A percentile compares a stretch with the other conserved stretches of the same genome.
Conservation (phyloP, 2,329 filamentous ascomycete genomes). For the Cytospora schulzeri region DNA sequence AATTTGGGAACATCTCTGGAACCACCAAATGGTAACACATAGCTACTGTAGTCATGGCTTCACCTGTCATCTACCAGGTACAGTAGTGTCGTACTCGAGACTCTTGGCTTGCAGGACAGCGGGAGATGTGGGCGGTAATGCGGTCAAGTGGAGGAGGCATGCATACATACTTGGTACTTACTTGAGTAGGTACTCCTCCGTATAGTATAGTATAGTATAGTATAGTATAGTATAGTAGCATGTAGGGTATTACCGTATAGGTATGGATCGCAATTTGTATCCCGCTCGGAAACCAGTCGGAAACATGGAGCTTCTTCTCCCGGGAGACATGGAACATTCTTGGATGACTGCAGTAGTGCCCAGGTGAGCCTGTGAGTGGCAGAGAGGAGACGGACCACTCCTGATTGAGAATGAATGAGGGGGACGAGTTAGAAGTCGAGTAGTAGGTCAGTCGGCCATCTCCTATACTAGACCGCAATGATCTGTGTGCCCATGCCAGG, state of each 20-base stretch:
- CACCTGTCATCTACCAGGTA: neutral
- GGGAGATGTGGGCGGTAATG: conserved; percentile 13
- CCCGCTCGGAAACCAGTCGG: conserved; percentile 6
- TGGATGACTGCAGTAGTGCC: neutral
- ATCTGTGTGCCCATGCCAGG: neutral
- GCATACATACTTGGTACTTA: neutral
- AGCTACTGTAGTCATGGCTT: neutral
- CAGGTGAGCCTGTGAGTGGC: no score
- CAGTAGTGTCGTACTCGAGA: conserved; percentile 8
- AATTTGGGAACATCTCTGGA: neutral
- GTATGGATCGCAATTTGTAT: no score
- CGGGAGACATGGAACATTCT: neutral
- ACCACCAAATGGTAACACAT: conserved; percentile 1
- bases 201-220: no score
- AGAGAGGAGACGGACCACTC: no score
- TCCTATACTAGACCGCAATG: neutral
- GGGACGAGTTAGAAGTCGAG: no score
- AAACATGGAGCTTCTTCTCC: conserved; percentile 17
- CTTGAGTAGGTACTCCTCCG: no score
- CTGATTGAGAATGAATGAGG: no score
- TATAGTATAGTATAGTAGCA: no score
- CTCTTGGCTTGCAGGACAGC: conserved; percentile 14
- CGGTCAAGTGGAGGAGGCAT: conserved; percentile 15
- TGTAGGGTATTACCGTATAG: no score
- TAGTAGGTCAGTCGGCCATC: no score